These are phyloP conservation scores for Colletotrichum sp. DNA, from an alignment of 2,329 filamentous ascomycete species.

Conservation along the genomic window DNA sequence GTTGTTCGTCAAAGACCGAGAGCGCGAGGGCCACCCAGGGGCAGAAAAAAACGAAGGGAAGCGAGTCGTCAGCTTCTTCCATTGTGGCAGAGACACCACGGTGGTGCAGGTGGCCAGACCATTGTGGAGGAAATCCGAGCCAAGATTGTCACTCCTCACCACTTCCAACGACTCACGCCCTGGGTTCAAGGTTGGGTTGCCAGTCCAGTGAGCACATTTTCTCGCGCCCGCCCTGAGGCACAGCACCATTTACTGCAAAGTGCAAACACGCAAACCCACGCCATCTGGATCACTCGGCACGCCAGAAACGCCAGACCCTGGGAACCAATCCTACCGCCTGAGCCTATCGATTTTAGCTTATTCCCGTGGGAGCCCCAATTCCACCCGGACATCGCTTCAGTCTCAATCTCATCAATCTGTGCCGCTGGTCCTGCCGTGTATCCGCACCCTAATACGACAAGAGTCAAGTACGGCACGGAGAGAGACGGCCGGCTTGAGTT, in stretches of 20 bases:
- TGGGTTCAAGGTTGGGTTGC: not conserved
- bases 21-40: not conserved
- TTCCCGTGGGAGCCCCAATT: not conserved
- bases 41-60: not conserved
- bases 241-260: not conserved
- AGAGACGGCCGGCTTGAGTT: not conserved
- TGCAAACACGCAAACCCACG: not conserved
- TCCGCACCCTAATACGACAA: not conserved
- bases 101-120: not conserved
- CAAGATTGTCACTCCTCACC: not conserved
- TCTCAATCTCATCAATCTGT: not conserved
- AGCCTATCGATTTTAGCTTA: conserved; percentile 1
- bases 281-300: conserved; percentile 18
- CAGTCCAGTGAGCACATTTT: not conserved
- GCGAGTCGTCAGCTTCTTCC: not conserved
- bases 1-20: not conserved
- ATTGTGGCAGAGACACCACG: not conserved
- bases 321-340: not conserved
- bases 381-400: not conserved
- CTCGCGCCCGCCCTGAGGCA: not conserved
- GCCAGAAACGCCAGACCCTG: not conserved
- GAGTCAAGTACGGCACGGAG: not conserved
- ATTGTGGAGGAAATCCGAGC: conserved; percentile 8
- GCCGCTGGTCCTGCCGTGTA: conserved; percentile 4
- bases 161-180: not conserved